Evolutionary conservation across 108 stramenopile genomes (phyloP), one percentile per base, ranked within the genome.

Genomic region (Pseudonitzschia delicatissima): DNA sequence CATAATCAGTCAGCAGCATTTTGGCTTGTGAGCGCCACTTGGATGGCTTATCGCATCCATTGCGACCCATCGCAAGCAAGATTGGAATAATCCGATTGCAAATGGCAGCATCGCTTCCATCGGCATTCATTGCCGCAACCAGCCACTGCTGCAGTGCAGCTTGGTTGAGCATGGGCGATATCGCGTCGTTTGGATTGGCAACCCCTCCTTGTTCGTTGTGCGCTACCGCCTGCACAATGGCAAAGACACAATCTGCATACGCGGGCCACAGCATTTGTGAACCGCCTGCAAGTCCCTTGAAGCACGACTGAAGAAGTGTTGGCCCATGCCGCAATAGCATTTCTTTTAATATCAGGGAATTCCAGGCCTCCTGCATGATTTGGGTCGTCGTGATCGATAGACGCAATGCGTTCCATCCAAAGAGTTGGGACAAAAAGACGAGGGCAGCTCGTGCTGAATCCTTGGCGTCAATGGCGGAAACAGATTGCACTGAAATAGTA

Each of bases 201-300:
- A 55, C 29, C 6, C 32, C 53, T 17, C 31, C 53, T 33, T 55
- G 28, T 55, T 55, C 53, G 20, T 48, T 73, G 12, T 35, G 34
- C 12, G 52, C 51, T 25, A 83, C 47, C 25, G 82, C 64, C 8
- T 74, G 39, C 15, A 82, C 59, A 15, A 83, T 61, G 3, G 82
- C 26, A 77, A 79, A 79, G 0, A 83, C 12, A 44, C 82, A 84
- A 49, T 84, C 82, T 0, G 69, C 62, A 31, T 66, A 68, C 13
- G 81, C 51, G 25, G 78, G 72, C 78, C 77, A 74, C 52, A 87
- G 67, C 51, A 84, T 84, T 58, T 84, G 83, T 5, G 86, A 76
- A 6, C 74, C 77, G 4, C 83, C 86, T 4, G 73, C 60, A n/a
- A 87, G 45, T n/a, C 74, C 66, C 21, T 20, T 52, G 7, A 84